Evolutionary conservation across 129 eudicot genomes (phyloP), one percentile per base, ranked within the genome.

Genomic region (Centella asiatica): DNA sequence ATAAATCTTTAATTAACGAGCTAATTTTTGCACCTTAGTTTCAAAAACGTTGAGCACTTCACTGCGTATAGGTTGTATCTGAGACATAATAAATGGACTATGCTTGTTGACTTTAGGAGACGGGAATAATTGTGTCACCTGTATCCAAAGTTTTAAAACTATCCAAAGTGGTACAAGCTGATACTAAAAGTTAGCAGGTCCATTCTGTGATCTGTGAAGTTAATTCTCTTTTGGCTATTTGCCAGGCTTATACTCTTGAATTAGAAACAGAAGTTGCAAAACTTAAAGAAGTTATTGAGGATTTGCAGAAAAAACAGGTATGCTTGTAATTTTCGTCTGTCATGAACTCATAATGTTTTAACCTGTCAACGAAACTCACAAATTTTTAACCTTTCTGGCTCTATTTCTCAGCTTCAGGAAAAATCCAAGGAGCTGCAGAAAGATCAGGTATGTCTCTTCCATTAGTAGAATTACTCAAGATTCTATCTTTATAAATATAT

Each of bases 241-340:
- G 67, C 3, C 78, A 87, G 99, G 99, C 99, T 3, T 92, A 87
- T 74, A 92, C 88, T 0, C 78, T 72, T 82, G 99, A 92, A 77
- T 64, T 92, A 77, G 99, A 87, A 75, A 86, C 80, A 33, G 99
- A 92, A 82, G 88, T 92, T 64, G 77, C 90, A 28, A 84, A 92
- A 69, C 83, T 92, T 55, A 92, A 92, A 76, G 88, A 82, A 66
- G 90, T 84, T 71, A 84, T 84, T 47, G 68, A 78, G 69, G 95
- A 82, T 77, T 49, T 84, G 42, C 56, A 66, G 64, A 82, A 84
- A 72, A 84, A 82, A 76, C 90, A 87, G 95, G 99, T 84, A 55
- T 27, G 42, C 60, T 5, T 29, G 5, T 29, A 22, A 22, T 27
- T 31, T 29, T 6, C 22, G 47, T 2, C 46, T 9, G 40, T 56